Conservation (phyloP, 1,284 basidiomycete genomes). For the Marasmius oreades region DNA sequence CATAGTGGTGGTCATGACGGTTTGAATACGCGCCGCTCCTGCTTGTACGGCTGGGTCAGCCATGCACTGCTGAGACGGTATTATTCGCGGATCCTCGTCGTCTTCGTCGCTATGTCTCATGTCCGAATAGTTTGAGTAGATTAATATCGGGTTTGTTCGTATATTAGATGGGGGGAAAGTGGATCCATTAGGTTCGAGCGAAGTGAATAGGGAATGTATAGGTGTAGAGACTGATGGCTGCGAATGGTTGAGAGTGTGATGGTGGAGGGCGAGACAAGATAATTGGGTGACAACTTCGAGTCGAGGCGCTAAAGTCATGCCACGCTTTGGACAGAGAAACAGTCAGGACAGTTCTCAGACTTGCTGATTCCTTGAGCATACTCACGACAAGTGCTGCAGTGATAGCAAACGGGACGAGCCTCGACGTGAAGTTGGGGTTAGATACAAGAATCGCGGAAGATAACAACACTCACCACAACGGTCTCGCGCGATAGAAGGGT, state of each 20-base stretch:
- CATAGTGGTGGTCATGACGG: slow-evolving; percentile 70
- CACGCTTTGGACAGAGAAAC: slow-evolving; percentile 44
- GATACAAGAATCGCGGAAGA: not conserved
- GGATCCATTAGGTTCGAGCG: slow-evolving; percentile 33
- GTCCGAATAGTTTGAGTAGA: slow-evolving; percentile 19
- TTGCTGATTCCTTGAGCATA: slow-evolving; percentile 17
- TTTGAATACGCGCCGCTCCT: slow-evolving; percentile 65
- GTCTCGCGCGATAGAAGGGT: slow-evolving; percentile 15
- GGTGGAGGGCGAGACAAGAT: slow-evolving; percentile 55
- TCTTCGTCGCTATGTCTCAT: slow-evolving; percentile 13
- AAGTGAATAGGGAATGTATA: slow-evolving; percentile 24
- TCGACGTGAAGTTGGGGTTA: slow-evolving; percentile 23
- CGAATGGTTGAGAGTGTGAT: slow-evolving; percentile 37
- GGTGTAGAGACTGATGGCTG: slow-evolving; percentile 14
- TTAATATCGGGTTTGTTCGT: slow-evolving; percentile 5
- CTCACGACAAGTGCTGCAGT: slow-evolving; percentile 61
- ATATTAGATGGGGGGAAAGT: slow-evolving; percentile 13
- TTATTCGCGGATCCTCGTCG: slow-evolving; percentile 41
- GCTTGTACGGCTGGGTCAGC: slow-evolving; percentile 64
- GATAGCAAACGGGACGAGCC: slow-evolving; percentile 74
- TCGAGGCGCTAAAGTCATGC: slow-evolving; percentile 74
- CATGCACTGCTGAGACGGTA: slow-evolving; percentile 51
- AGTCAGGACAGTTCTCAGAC: not conserved
- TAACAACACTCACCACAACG: slow-evolving; percentile 22
- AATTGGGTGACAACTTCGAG: slow-evolving; percentile 77